Conservation (phyloP, 1,139 yeast species). For the Scheffersomyces parashehatae region DNA sequence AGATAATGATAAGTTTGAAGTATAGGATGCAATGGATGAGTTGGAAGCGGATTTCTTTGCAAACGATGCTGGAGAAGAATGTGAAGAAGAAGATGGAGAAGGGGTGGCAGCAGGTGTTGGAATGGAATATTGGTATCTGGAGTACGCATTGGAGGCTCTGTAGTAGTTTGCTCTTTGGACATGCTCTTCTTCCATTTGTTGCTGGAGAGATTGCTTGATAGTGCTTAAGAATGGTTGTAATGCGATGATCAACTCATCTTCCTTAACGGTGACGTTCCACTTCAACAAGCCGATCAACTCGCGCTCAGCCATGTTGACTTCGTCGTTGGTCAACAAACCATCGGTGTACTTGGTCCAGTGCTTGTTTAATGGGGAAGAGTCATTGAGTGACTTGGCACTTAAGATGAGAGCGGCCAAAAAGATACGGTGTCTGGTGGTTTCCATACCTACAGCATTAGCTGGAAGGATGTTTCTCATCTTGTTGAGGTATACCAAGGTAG, state of each 20-base stretch:
- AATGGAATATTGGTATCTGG: slow-evolving; percentile 11
- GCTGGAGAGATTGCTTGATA: slow-evolving; percentile 47
- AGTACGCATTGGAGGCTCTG: slow-evolving; percentile 34
- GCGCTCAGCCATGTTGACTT: slow-evolving; percentile 88
- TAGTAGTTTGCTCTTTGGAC: slow-evolving; percentile 38
- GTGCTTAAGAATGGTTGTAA: slow-evolving; percentile 76
- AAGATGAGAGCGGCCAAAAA: slow-evolving; percentile 84
- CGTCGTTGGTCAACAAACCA: slow-evolving; percentile 72
- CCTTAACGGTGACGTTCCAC: slow-evolving; percentile 76
- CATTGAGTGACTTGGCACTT: slow-evolving; percentile 89
- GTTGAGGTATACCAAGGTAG: slow-evolving; percentile 78
- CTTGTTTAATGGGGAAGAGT: slow-evolving; percentile 89
- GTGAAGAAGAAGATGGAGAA: slow-evolving; percentile 4
- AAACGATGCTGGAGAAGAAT: slow-evolving; percentile 4
- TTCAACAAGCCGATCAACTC: slow-evolving; percentile 79
- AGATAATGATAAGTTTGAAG: slow-evolving; percentile 18
- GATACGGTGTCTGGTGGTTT: slow-evolving; percentile 90
- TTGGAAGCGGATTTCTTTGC: slow-evolving; percentile 11
- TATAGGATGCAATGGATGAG: slow-evolving; percentile 15
- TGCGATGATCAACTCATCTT: slow-evolving; percentile 66
- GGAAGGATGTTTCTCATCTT: slow-evolving; percentile 78
- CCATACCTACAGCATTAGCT: slow-evolving; percentile 87
- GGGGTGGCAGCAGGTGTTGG: slow-evolving; percentile 9
- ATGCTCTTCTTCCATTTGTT: slow-evolving; percentile 32
- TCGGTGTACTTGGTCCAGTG: slow-evolving; percentile 94